Percentiles rank a stretch among this genome's conserved stretches.
Conservation (phyloP, 352 stramenopile species). For the Globisporangium heterothallicum region DNA sequence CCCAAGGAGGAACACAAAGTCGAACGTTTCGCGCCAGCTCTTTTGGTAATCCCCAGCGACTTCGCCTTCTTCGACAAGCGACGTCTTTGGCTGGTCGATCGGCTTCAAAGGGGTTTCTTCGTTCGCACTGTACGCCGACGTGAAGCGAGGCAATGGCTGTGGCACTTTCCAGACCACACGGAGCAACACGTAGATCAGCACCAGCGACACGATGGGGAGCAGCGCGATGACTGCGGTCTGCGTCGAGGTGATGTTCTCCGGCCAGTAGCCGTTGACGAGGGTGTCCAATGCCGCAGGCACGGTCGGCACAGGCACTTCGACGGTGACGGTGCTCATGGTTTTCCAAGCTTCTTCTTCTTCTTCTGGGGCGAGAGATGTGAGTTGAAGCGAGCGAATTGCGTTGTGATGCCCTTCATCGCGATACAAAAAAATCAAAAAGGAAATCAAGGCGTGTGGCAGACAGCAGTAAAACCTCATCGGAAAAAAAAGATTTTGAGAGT, state of each 20-base stretch:
- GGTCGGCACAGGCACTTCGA: conserved; percentile 9
- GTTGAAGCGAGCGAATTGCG: conserved; percentile 16
- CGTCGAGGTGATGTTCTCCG: conserved; percentile 16
- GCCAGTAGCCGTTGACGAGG: conserved; percentile 16
- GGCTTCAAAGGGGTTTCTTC: conserved; percentile 28
- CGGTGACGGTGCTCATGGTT: conserved; percentile 12
- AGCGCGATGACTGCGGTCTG: conserved; percentile 23
- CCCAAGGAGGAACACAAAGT: conserved; percentile 52
- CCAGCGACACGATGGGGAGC: conserved; percentile 39
- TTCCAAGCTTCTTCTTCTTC: conserved; percentile 1
- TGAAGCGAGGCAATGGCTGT: conserved; percentile 26
- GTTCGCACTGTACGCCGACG: conserved; percentile 28
- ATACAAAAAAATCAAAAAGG: background rate
- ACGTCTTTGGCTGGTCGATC: conserved; percentile 35
- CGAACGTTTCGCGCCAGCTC: conserved; percentile 49
- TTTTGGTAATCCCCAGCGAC: conserved; percentile 51
- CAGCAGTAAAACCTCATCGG: background rate
- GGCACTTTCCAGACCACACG: conserved; percentile 61
- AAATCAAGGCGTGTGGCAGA: background rate
- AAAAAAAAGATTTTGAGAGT: no score
- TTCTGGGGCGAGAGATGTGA: conserved; percentile 2
- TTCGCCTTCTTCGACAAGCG: conserved; percentile 46
- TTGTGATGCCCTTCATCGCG: no score
- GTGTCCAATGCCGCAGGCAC: conserved; percentile 1
- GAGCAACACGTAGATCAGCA: conserved; percentile 57